Base-by-base conservation (phyloP, 2,329 filamentous ascomycete species). In the Penicillium sclerotiorum region DNA sequence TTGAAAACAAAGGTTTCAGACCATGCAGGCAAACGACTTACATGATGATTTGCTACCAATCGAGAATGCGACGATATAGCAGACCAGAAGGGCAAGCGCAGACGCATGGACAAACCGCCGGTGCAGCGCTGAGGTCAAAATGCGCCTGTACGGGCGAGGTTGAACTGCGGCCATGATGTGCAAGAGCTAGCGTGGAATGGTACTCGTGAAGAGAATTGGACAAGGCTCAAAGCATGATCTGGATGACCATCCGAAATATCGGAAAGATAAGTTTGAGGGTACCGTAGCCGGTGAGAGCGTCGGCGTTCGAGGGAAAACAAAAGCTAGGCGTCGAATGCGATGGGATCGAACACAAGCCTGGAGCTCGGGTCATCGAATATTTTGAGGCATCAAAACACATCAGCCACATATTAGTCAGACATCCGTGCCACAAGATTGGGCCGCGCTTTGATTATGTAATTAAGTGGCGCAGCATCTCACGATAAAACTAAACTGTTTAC, bases 61-160 rank as follows among this genome's bases (percentile, higher is more conserved):
- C 48, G 85, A 69, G 45, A 94, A 73, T 41, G 90, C 82, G 65
- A 90, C 83, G 30, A 82, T 47, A 69, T 94, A 95, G 66, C 89
- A 90, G 48, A 90, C 77, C 40, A 79, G 73, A 8, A 94, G 74
- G 12, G 91, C 78, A 55, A 89, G 76, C 12, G 82, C 80, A 40
- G 88, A 87, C 11, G 90, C 90, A 56, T 85, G 86, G 41, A 88
- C 87, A 73, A 96, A 97, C 63, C 91, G 84, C 63, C 89, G 82
- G 72, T 97, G 93, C 57, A 96, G 78, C 45, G 88, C 86, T 42
- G 93, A 92, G 54, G 93, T 95, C 60, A 96, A 77, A 71, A 95
- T 95, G 75, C 96, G 90, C 78, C 90, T 88, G 74, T 96, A 95
- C 33, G 72, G 73, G 58, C 74, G 68, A 53, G 70, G 71, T 62